These are phyloP conservation scores for Favolaschia claudopus DNA, from an alignment of 768 basidiomycete species.

Conservation along the genomic window DNA sequence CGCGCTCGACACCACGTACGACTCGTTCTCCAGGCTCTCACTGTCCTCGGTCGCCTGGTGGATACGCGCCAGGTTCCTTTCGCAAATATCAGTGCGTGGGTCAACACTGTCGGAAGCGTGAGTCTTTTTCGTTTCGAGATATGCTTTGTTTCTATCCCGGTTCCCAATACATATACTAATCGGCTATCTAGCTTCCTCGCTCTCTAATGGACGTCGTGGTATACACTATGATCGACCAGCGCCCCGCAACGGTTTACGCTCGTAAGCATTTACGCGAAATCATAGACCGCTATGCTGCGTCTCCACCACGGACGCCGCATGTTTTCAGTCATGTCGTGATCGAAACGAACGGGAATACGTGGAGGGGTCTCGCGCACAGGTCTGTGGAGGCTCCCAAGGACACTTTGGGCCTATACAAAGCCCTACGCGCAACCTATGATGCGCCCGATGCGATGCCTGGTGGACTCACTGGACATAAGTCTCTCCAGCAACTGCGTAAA, in stretches of 20 bases:
- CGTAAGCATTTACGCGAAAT: conserved; percentile 1
- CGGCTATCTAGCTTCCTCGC: background rate
- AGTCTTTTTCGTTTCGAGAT: background rate
- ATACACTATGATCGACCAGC: background rate
- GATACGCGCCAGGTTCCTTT: conserved; percentile 8
- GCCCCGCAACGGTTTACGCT: background rate
- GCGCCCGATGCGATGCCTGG: no score
- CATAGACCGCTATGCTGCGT: background rate
- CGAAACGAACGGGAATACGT: background rate
- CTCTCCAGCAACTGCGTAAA: no score
- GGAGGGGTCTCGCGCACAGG: conserved; percentile 3
- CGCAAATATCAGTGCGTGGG: conserved; percentile 8
- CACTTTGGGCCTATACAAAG: no score
- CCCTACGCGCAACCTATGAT: no score
- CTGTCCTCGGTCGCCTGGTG: conserved; percentile 1
- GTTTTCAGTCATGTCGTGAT: background rate
- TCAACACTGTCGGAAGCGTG: conserved; percentile 6
- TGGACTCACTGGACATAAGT: no score
- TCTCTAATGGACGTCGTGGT: background rate
- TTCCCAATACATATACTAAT: no score
- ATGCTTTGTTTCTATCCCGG: background rate
- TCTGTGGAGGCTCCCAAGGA: no score
- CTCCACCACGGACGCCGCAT: conserved; percentile 1
- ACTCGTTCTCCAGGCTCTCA: conserved; percentile 11
- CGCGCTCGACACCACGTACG: background rate